Evolutionary conservation across 1,284 basidiomycete genomes (phyloP).

Genomic region (Tilletiopsis washingtonensis): DNA sequence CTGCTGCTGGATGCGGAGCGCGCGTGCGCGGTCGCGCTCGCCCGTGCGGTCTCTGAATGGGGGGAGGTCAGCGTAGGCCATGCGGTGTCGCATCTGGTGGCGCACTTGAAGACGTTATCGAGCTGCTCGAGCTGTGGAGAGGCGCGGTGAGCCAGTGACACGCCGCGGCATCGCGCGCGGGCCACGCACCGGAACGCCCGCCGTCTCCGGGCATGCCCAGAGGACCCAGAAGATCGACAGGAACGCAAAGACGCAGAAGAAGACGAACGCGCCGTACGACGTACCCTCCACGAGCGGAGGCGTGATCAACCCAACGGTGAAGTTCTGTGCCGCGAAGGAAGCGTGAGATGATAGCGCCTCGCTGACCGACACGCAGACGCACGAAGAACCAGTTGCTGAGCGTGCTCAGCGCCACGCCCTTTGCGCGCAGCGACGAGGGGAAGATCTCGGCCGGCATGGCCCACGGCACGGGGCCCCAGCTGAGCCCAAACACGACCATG

Average conservation of each 20-base stretch:
- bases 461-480: slow-evolving; percentile 17
- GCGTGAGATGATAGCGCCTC: background rate
- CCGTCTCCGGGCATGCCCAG: no score
- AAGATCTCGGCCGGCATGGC: slow-evolving; percentile 39
- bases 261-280: slow-evolving; percentile 14
- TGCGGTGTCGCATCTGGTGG: no score
- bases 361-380: background rate
- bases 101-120: no score
- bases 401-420: slow-evolving; percentile 40
- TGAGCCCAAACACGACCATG: slow-evolving; percentile 9
- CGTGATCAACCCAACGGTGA: slow-evolving; percentile 54
- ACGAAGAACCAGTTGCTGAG: slow-evolving; percentile 34
- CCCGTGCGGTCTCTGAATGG: no score
- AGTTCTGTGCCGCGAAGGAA: slow-evolving; percentile 1
- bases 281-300: slow-evolving; percentile 11
- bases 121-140: no score
- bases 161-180: no score
- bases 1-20: no score
- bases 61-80: no score
- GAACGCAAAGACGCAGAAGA: slow-evolving; percentile 12
- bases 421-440: slow-evolving; percentile 29
- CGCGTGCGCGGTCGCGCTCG: no score
- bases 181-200: no score
- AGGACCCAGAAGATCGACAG: slow-evolving; percentile 11
- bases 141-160: no score